Percentiles rank a stretch among this genome's conserved stretches.
Conservation (phyloP, 169 alveolate genomes). For the Cryptosporidium xiaoi region DNA sequence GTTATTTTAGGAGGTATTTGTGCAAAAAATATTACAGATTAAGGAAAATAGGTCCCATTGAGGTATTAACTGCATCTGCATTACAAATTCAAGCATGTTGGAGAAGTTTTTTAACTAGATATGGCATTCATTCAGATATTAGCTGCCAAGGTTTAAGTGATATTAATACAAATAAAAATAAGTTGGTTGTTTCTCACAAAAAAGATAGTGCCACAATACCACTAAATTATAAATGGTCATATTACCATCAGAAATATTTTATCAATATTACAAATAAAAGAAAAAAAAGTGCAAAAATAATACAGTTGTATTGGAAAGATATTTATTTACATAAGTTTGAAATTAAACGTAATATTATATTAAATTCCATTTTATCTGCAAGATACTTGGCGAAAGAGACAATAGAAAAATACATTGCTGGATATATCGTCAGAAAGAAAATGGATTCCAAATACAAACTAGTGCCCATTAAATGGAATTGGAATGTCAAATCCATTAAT, state of each 20-base stretch:
- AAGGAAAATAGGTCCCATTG: conserved; percentile 44
- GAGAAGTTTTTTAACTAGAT: conserved; percentile 59
- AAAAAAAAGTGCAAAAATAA: conserved; percentile 21
- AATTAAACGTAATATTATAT: conserved; percentile 18
- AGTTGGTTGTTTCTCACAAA: not conserved
- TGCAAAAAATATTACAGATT: conserved; percentile 35
- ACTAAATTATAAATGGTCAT: conserved; percentile 20
- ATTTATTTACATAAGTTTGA: conserved; percentile 2
- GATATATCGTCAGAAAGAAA: conserved; percentile 17
- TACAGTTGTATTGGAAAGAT: conserved; percentile 39
- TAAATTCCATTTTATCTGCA: conserved; percentile 47
- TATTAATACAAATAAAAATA: not conserved
- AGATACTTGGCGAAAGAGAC: conserved; percentile 48
- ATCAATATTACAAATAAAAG: conserved; percentile 25
- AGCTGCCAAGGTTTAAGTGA: no score
- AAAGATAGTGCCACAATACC: not conserved
- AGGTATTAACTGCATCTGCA: conserved; percentile 39
- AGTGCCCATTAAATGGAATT: conserved; percentile 47
- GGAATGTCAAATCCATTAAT: conserved; percentile 35
- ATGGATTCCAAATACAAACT: conserved; percentile 32
- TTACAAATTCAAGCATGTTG: conserved; percentile 73
- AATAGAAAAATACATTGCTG: conserved; percentile 17
- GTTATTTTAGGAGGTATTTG: conserved; percentile 50
- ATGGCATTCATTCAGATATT: conserved; percentile 1
- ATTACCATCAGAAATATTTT: conserved; percentile 19